These are phyloP conservation scores for Nissolia schottii DNA, from an alignment of 306 rosid genomes.

Conservation along the genomic window DNA sequence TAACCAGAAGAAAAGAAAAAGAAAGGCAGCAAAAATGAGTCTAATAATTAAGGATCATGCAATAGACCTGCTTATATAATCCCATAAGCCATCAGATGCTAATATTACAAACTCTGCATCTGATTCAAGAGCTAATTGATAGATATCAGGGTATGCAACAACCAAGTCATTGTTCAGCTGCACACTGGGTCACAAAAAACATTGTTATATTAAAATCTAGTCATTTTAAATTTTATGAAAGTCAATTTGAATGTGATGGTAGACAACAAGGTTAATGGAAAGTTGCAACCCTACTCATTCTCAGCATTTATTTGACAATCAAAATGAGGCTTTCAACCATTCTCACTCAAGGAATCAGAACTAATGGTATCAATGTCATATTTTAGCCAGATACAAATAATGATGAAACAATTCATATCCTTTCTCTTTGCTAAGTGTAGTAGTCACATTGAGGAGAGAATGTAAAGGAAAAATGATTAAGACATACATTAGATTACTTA, in stretches of 20 bases:
- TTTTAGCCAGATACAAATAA: not conserved
- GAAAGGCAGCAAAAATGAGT: constrained; percentile 13
- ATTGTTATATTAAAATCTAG: not conserved
- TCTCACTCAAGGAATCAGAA: not conserved
- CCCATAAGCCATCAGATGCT: constrained; percentile 99
- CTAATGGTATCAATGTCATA: not conserved
- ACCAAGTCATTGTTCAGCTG: constrained; percentile 77
- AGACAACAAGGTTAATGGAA: not conserved
- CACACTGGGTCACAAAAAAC: constrained; percentile 46
- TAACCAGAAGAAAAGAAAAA: not conserved
- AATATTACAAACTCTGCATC: constrained; percentile 77
- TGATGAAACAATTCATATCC: not conserved
- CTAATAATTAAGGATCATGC: constrained; percentile 14
- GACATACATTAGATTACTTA: constrained; percentile 37
- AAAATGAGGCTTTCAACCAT: not conserved
- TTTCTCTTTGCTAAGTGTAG: not conserved
- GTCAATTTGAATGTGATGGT: not conserved
- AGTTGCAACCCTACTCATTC: not conserved
- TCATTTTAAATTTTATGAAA: not conserved
- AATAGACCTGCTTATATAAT: constrained; percentile 78
- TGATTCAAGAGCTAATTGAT: constrained; percentile 67
- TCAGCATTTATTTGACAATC: constrained; percentile 2
- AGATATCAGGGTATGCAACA: constrained; percentile 76
- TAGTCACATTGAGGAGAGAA: not conserved
- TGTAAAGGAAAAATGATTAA: not conserved